These are phyloP conservation scores for Setomelanomma holmii DNA, from an alignment of 2,329 filamentous ascomycete genomes.

Conservation along the genomic window DNA sequence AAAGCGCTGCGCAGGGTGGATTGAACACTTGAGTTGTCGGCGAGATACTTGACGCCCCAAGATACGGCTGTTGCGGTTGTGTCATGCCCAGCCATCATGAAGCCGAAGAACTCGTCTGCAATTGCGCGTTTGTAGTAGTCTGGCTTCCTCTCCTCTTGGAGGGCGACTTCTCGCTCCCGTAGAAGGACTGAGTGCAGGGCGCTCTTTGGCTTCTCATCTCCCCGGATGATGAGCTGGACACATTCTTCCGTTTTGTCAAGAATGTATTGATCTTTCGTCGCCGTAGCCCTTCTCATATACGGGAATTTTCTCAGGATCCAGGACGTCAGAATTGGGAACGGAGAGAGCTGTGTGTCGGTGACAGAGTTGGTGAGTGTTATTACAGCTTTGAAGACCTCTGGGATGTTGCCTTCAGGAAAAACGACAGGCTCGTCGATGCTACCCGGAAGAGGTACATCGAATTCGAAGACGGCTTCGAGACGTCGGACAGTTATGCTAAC, in stretches of 20 bases:
- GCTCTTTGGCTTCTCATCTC: not conserved
- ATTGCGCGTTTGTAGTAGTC: constrained; percentile 5
- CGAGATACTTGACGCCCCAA: constrained; percentile 4
- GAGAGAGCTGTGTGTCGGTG: constrained; percentile 5
- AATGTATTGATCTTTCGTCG: constrained; percentile 8
- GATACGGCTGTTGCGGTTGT: not conserved
- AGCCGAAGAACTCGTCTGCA: constrained; percentile 10
- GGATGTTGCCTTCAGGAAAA: constrained; percentile 1
- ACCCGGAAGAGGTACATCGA: not conserved
- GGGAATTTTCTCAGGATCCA: constrained; percentile 8
- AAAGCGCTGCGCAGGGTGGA: not conserved
- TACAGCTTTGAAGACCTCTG: constrained; percentile 7
- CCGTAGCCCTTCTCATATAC: constrained; percentile 8
- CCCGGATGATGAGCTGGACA: not conserved
- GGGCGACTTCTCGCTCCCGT: not conserved
- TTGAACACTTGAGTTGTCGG: constrained; percentile 1
- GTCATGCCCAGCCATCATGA: constrained; percentile 10
- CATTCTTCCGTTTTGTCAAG: not conserved
- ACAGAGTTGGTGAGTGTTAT: constrained; percentile 8
- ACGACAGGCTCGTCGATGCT: not conserved
- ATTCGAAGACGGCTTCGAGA: not conserved
- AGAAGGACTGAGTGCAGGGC: constrained; percentile 5
- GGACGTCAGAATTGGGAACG: constrained; percentile 6
- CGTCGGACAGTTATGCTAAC: not conserved
- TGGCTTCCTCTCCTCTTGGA: constrained; percentile 4